Evolutionary conservation across 2,329 filamentous ascomycete species (phyloP).

Genomic region (Diaporthe ampelina): DNA sequence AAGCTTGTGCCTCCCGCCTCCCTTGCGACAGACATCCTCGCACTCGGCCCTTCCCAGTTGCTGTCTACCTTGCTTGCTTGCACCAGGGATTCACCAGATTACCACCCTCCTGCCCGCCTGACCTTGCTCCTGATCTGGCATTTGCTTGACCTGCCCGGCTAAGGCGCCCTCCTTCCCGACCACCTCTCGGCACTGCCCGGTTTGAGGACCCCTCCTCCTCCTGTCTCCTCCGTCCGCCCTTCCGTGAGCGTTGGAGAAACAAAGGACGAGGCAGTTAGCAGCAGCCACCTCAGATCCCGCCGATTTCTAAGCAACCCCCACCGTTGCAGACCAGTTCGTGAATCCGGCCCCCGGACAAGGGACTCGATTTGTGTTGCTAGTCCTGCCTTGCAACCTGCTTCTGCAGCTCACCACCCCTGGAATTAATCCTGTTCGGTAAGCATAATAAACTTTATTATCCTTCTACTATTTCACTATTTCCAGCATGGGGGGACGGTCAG

Average conservation of each 20-base stretch:
- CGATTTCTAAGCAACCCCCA: slow-evolving; percentile 32
- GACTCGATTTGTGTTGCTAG: not conserved
- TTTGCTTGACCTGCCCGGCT: slow-evolving; percentile 9
- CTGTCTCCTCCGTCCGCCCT: not conserved
- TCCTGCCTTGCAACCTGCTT: slow-evolving; percentile 10
- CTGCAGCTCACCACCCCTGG: not conserved
- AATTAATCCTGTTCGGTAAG: slow-evolving; percentile 10
- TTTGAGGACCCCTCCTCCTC: not conserved
- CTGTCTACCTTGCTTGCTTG: too few relatives aligned
- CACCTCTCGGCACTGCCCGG: slow-evolving; percentile 10
- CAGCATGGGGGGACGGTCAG: not conserved
- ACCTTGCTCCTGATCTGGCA: slow-evolving; percentile 2
- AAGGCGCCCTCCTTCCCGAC: not conserved
- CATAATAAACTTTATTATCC: not conserved
- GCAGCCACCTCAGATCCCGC: not conserved
- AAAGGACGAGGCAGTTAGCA: not conserved
- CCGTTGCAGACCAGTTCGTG: slow-evolving; percentile 4
- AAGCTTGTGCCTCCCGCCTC: not conserved
- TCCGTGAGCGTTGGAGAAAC: not conserved
- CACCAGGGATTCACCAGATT: slow-evolving; percentile 11
- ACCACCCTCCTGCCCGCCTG: slow-evolving; percentile 21
- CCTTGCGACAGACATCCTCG: not conserved
- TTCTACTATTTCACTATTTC: not conserved
- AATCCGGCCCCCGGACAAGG: too few relatives aligned
- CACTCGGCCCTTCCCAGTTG: not conserved